Conservation (phyloP, 768 basidiomycete genomes). For the Porpolomopsis calyptriformis region DNA sequence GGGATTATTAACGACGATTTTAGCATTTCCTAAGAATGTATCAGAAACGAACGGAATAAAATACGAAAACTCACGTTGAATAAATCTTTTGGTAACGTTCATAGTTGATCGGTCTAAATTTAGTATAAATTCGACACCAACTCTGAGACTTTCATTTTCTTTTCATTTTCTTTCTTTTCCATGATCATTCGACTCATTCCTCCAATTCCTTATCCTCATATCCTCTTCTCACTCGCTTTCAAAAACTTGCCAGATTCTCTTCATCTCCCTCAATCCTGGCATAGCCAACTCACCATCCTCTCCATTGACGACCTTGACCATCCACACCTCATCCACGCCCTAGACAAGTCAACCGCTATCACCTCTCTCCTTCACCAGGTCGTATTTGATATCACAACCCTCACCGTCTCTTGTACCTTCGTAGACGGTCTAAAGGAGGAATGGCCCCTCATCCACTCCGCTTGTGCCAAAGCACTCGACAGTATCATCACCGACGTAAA, state of each 20-base stretch:
- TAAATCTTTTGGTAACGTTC: too few relatives aligned
- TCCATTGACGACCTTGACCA: conserved; percentile 36
- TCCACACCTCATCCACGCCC: conserved; percentile 40
- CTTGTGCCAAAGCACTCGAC: conserved; percentile 36
- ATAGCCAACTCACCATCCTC: conserved; percentile 39
- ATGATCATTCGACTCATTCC: conserved; percentile 53
- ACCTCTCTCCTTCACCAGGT: conserved; percentile 47
- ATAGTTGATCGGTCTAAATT: background rate
- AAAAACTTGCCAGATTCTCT: conserved; percentile 30
- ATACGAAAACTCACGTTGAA: background rate
- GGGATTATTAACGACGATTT: conserved; percentile 79
- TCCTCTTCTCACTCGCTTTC: conserved; percentile 51
- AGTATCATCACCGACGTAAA: conserved; percentile 44
- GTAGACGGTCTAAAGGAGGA: conserved; percentile 43
- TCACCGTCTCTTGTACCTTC: conserved; percentile 42
- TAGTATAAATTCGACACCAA: background rate
- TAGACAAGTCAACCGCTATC: conserved; percentile 52
- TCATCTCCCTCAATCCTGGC: conserved; percentile 43
- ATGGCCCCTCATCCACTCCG: conserved; percentile 33
- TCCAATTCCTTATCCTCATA: conserved; percentile 34
- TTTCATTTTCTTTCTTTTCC: background rate
- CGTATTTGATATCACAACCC: conserved; percentile 44
- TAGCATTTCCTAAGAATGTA: conserved; percentile 29
- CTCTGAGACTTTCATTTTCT: background rate
- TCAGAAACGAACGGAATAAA: background rate